These are phyloP conservation scores for Ceratobasidium sp. DNA, from an alignment of 1,284 basidiomycete species.

Conservation along the genomic window DNA sequence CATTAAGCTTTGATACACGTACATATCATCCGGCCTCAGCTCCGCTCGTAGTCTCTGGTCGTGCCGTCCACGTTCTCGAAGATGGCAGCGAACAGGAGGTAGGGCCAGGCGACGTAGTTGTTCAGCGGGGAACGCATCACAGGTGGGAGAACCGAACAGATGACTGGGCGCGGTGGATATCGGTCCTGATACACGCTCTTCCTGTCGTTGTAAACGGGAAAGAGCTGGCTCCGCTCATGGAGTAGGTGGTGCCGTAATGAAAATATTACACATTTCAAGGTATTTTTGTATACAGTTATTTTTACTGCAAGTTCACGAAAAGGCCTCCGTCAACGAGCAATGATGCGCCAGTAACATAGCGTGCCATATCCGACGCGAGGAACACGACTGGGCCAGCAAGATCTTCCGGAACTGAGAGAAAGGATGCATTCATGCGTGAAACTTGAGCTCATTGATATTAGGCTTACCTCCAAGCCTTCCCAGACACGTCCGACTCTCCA, in stretches of 20 bases:
- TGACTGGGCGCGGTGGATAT: constrained; percentile 65
- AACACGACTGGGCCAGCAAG: constrained; percentile 82
- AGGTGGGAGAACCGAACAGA: constrained; percentile 69
- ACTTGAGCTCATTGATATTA: constrained; percentile 27
- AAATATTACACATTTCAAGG: constrained; percentile 9
- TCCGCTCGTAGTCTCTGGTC: constrained; percentile 61
- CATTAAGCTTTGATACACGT: not conserved
- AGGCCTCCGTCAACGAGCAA: constrained; percentile 81
- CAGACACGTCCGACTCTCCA: constrained; percentile 73
- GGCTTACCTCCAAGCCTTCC: constrained; percentile 71
- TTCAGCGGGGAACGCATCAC: constrained; percentile 69
- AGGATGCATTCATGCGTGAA: constrained; percentile 11
- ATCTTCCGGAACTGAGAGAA: constrained; percentile 69
- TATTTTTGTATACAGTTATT: not conserved
- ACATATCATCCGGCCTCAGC: constrained; percentile 10
- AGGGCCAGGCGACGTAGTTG: constrained; percentile 66
- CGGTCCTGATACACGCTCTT: constrained; percentile 65
- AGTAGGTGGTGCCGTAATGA: not conserved
- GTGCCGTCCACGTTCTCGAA: constrained; percentile 65
- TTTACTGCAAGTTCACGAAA: constrained; percentile 80
- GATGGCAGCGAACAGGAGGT: constrained; percentile 67
- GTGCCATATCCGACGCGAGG: constrained; percentile 77
- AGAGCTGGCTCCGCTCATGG: constrained; percentile 51
- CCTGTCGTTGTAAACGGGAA: constrained; percentile 63
- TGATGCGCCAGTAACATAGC: constrained; percentile 76